These are phyloP conservation scores for Ophiocordyceps camponoti-rufipedis DNA, from an alignment of 2,329 filamentous ascomycete genomes.

Conservation along the genomic window DNA sequence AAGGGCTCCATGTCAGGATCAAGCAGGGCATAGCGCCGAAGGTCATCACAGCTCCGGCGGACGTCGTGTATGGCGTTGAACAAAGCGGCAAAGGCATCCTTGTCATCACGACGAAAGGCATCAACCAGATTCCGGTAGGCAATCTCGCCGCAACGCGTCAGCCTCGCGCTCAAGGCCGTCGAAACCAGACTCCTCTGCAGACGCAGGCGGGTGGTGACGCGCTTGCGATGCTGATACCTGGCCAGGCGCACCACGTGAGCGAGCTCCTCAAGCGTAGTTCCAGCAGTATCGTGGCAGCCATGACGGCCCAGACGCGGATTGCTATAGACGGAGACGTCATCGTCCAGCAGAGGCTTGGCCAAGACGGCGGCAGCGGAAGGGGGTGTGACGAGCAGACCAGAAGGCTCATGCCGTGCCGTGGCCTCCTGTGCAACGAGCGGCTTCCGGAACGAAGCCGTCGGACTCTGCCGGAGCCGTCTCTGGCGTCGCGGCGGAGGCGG, in stretches of 20 bases:
- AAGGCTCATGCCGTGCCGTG: conserved; percentile 10
- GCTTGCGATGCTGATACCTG: conserved; percentile 68
- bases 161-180: conserved; percentile 54
- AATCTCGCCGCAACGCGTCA: conserved; percentile 57
- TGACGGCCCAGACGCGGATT: conserved; percentile 42
- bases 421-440: conserved; percentile 29
- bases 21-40: conserved; percentile 49
- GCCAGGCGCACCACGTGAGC: conserved; percentile 61
- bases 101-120: conserved; percentile 61
- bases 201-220: conserved; percentile 52
- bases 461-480: conserved; percentile 17
- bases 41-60: conserved; percentile 57
- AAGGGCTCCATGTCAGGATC: conserved; percentile 52
- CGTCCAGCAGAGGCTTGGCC: conserved; percentile 31
- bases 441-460: conserved; percentile 23
- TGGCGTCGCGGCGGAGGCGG: conserved; percentile 20
- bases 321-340: conserved; percentile 47
- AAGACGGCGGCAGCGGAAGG: conserved; percentile 14
- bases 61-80: conserved; percentile 69
- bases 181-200: conserved; percentile 59
- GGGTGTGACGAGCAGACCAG: conserved; percentile 11
- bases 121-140: conserved; percentile 62
- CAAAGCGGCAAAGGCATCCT: conserved; percentile 54
- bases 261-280: conserved; percentile 58
- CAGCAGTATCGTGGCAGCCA: conserved; percentile 42